Conservation (phyloP, 1,139 yeast species). For the Suhomyces coccinellae region DNA sequence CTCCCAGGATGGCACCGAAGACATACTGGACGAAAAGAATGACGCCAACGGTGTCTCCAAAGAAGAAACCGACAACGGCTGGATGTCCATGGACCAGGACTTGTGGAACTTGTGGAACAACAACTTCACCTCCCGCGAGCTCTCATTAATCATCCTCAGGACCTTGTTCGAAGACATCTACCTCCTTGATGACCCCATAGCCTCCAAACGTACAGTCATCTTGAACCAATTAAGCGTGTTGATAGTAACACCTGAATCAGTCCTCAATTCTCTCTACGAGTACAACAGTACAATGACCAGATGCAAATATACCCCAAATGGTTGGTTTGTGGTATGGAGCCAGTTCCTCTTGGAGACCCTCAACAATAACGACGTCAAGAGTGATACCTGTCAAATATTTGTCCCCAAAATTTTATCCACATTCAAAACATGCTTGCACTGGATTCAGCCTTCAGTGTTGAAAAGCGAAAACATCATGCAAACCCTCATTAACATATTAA, state of each 20-base stretch:
- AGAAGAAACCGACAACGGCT: slow-evolving; percentile 61
- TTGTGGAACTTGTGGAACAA: slow-evolving; percentile 73
- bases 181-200: slow-evolving; percentile 85
- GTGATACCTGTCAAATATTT: slow-evolving; percentile 45
- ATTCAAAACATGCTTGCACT: slow-evolving; percentile 83
- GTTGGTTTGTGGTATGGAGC: slow-evolving; percentile 88
- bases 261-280: slow-evolving; percentile 68
- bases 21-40: slow-evolving; percentile 11
- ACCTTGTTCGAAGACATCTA: slow-evolving; percentile 94
- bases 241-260: slow-evolving; percentile 69
- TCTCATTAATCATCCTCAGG: slow-evolving; percentile 74
- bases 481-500: slow-evolving; percentile 61
- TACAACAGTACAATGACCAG: slow-evolving; percentile 61
- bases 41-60: slow-evolving; percentile 6
- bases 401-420: slow-evolving; percentile 75
- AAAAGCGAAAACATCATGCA: slow-evolving; percentile 66
- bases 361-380: slow-evolving; percentile 31
- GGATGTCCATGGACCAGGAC: slow-evolving; percentile 86
- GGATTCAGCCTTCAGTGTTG: slow-evolving; percentile 82
- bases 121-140: slow-evolving; percentile 64
- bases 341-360: slow-evolving; percentile 57
- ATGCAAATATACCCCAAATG: slow-evolving; percentile 68
- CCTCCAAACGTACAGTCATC: slow-evolving; percentile 75
- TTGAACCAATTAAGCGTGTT: slow-evolving; percentile 82
- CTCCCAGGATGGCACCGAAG: not conserved